A percentile compares a stretch with the other conserved stretches of the same genome.
Evolutionary conservation across 768 basidiomycete species (phyloP).

Genomic region (Suillus subalutaceus): DNA sequence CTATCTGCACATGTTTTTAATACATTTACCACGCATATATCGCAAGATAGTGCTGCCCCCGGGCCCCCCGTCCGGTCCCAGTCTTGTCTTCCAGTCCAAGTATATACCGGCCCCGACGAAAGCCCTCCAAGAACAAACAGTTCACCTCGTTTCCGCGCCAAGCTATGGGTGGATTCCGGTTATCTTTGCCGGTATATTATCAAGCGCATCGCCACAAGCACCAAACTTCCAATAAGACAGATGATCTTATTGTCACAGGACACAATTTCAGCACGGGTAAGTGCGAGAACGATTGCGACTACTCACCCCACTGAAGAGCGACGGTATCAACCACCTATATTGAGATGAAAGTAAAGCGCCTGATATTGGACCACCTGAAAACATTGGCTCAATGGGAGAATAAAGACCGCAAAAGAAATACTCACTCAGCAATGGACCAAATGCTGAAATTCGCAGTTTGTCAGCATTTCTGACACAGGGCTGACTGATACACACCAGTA

Average conservation of each 20-base stretch:
- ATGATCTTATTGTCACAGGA: background rate
- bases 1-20: background rate
- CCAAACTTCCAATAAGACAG: background rate
- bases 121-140: background rate
- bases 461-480: too few species aligned
- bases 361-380: constrained; percentile 56
- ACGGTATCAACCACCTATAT: constrained; percentile 62
- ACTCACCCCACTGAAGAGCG: constrained; percentile 52
- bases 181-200: background rate
- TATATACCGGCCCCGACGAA: background rate
- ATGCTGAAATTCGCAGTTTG: constrained; percentile 16
- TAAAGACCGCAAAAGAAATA: background rate
- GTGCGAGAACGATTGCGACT: background rate
- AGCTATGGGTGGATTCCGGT: background rate
- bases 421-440: constrained; percentile 26
- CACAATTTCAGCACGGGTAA: background rate
- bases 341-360: constrained; percentile 54
- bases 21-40: too few species aligned
- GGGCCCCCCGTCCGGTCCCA: background rate
- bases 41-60: background rate
- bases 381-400: constrained; percentile 33
- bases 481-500: constrained; percentile 33
- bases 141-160: background rate
- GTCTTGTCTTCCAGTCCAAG: background rate
- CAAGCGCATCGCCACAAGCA: background rate